Conservation (phyloP, 1,284 basidiomycete species). For the Rhodotorula sp. region DNA sequence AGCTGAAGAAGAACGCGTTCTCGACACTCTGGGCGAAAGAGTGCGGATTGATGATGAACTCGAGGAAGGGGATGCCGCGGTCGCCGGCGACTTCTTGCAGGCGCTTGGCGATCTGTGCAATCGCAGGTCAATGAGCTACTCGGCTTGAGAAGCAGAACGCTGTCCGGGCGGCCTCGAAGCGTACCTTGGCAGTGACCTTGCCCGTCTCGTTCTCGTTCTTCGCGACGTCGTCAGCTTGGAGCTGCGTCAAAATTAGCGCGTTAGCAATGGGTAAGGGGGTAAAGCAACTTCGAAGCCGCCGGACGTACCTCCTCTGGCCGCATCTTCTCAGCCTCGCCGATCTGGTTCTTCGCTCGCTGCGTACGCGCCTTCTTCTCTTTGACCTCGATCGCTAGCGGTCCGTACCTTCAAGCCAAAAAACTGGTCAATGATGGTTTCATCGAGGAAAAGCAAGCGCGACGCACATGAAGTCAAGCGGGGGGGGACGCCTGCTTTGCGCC, state of each 20-base stretch:
- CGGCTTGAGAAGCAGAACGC: neutral
- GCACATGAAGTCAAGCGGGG: constrained; percentile 75
- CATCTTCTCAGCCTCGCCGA: constrained; percentile 22
- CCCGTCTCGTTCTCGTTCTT: constrained; percentile 40
- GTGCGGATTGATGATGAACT: constrained; percentile 77
- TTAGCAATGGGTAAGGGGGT: too few relatives aligned
- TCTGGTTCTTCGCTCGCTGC: constrained; percentile 26
- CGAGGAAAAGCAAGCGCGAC: constrained; percentile 35
- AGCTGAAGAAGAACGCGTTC: constrained; percentile 89
- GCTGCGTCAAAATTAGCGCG: constrained; percentile 2
- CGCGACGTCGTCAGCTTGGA: constrained; percentile 35
- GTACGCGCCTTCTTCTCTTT: constrained; percentile 39
- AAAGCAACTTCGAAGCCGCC: neutral
- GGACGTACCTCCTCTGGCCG: constrained; percentile 30
- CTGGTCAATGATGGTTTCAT: neutral
- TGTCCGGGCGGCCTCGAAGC: neutral
- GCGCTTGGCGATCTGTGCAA: constrained; percentile 14
- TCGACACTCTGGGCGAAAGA: constrained; percentile 89
- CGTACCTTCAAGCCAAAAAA: constrained; percentile 26
- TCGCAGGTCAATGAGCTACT: neutral
- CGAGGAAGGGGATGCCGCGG: constrained; percentile 67
- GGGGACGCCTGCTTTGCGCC: constrained; percentile 68
- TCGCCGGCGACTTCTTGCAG: constrained; percentile 31
- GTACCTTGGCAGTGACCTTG: constrained; percentile 38
- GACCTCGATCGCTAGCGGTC: constrained; percentile 33